Base-by-base conservation (phyloP, 1,284 basidiomycete genomes). In the Trichosporon sp. region DNA sequence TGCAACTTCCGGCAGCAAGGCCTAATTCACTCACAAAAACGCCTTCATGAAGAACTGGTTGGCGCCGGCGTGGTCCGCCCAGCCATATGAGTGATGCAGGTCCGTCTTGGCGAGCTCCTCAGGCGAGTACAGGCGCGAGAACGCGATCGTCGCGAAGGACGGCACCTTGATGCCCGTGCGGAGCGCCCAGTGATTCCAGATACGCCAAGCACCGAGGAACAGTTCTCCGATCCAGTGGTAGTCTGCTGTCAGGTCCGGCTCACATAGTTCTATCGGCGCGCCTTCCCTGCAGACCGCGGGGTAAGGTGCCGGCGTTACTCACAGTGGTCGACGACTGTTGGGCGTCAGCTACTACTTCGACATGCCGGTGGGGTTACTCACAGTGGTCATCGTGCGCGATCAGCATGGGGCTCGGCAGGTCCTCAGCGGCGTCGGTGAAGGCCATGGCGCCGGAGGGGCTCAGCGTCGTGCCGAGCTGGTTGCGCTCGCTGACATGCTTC, bases 151-250 rank as follows among this genome's bases (percentile, higher is more conserved):
- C 35, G 75, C 72, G 66, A 76, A 72, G 13, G 74, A 69, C 8
- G 75, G 76, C 11, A 74, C 51, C 13, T 51, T 23, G 2, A 65
- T 23, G 8, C 75, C 76, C 3, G 65, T 65, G 15, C 71, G 21
- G 62, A 68, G 74, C 25, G 68, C 69, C 35, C 66, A 72, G 63
- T 75, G 70, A 7, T 64, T 67, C 77, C 74, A 77, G 42, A 74
- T 64, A 15, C 78, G 63, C 76, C 76, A 79, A 3, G 70, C 71
- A 32, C 78, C 78, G 18, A 78, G 67, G 68, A 79, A 76, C 23
- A 70, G 78, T 58, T 79, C 78, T n/a, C 78, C 78, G 34, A 78
- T 72, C 71, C 74, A 74, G 69, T 79, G 77, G 67, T 79, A 79
- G 71, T 74, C 75, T 77, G 62, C 13, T 5, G 56, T 60, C 29